Evolutionary conservation across 805 yeast genomes (phyloP).

Genomic region (Kodamaea neixiangensis): DNA sequence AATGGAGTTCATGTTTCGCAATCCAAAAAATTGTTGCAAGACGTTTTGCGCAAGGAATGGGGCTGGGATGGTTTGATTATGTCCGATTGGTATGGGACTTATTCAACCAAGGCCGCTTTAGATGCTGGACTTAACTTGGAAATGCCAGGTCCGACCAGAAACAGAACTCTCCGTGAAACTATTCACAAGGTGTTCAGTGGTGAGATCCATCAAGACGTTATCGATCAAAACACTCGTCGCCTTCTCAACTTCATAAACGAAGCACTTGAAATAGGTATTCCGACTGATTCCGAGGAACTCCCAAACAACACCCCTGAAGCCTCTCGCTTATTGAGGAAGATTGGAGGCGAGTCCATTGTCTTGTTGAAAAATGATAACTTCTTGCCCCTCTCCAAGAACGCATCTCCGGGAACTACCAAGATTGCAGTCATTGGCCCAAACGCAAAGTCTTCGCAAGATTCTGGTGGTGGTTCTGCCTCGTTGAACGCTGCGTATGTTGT

Average conservation of each 20-base stretch:
- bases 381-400: slow-evolving; percentile 43
- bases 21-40: slow-evolving; percentile 41
- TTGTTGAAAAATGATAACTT: slow-evolving; percentile 55
- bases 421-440: slow-evolving; percentile 63
- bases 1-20: slow-evolving; percentile 63
- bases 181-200: slow-evolving; percentile 43
- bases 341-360: slow-evolving; percentile 52
- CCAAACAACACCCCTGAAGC: slow-evolving; percentile 44
- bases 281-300: slow-evolving; percentile 34
- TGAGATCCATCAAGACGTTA: slow-evolving; percentile 40
- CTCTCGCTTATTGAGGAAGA: slow-evolving; percentile 13
- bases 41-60: slow-evolving; percentile 58
- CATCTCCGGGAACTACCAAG: slow-evolving; percentile 9
- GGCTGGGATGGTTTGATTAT: slow-evolving; percentile 55
- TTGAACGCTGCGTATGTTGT: slow-evolving; percentile 48
- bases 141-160: slow-evolving; percentile 66
- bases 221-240: slow-evolving; percentile 51
- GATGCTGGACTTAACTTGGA: slow-evolving; percentile 63
- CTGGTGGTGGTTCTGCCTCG: slow-evolving; percentile 68
- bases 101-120: slow-evolving; percentile 47
- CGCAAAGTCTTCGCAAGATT: slow-evolving; percentile 49
- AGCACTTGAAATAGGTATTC: slow-evolving; percentile 43
- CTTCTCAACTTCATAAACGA: slow-evolving; percentile 51
- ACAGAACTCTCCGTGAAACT: slow-evolving; percentile 43
- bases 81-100: slow-evolving; percentile 68